Conservation (phyloP, 2,329 filamentous ascomycete species). For the Seiridium cupressi region DNA sequence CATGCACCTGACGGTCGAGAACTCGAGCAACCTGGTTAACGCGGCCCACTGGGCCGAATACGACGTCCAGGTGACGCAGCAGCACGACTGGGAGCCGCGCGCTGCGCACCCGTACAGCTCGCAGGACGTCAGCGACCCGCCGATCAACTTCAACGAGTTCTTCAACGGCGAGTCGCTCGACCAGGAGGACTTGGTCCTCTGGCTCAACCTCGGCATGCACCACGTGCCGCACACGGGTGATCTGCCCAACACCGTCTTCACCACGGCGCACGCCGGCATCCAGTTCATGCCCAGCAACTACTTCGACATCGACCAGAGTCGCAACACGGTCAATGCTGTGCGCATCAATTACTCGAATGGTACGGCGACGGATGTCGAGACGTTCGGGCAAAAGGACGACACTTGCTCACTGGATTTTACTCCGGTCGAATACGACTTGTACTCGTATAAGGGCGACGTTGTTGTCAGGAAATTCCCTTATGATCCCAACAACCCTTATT, state of each 20-base stretch:
- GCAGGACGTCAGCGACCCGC: conserved; percentile 42
- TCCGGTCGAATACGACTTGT: conserved; percentile 25
- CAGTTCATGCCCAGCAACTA: conserved; percentile 45
- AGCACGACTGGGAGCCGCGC: conserved; percentile 51
- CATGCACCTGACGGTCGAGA: conserved; percentile 44
- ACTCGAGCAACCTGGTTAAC: conserved; percentile 44
- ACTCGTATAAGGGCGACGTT: conserved; percentile 19
- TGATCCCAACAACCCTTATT: conserved; percentile 7
- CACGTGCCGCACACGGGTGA: conserved; percentile 54
- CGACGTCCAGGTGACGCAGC: conserved; percentile 48
- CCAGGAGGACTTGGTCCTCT: conserved; percentile 48
- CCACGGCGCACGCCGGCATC: conserved; percentile 41
- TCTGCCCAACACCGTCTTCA: conserved; percentile 52
- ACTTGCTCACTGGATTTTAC: conserved; percentile 28
- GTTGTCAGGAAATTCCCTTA: conserved; percentile 9
- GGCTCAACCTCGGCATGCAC: conserved; percentile 56
- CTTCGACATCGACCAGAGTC: conserved; percentile 35
- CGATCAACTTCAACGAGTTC: conserved; percentile 49
- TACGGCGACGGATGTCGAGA: conserved; percentile 25
- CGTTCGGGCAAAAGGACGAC: conserved; percentile 30
- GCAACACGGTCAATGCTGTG: conserved; percentile 37
- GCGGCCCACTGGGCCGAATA: conserved; percentile 47
- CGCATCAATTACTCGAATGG: conserved; percentile 35
- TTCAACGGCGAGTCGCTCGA: conserved; percentile 40
- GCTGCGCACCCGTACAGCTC: conserved; percentile 43